phyloP scores from a whole-genome alignment of 2,329 filamentous ascomycete species.

The Epichloe amarillans region DNA sequence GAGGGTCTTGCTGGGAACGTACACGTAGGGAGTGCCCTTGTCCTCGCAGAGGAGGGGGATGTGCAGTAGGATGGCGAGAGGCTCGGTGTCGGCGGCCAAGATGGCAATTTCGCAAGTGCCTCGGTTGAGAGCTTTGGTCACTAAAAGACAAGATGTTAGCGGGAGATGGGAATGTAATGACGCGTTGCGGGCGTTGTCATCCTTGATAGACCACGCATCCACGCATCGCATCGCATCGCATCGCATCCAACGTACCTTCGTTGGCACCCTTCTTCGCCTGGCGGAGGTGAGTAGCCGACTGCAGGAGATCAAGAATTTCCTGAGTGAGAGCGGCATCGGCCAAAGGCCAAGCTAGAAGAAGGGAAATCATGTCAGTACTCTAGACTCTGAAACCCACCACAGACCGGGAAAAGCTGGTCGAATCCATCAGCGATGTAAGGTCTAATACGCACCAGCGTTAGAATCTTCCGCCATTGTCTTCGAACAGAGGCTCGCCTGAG shows the following conservation, averaged over 20 bases:
- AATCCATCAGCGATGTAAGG: not conserved
- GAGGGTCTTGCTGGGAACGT: constrained; percentile 65
- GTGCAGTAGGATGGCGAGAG: constrained; percentile 78
- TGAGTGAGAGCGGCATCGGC: constrained; percentile 63
- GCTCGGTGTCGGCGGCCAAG: constrained; percentile 76
- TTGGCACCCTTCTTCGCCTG: constrained; percentile 87
- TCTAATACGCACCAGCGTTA: constrained; percentile 11
- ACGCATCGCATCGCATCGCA: not conserved
- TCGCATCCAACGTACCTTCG: constrained; percentile 35
- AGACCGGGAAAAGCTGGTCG: not conserved
- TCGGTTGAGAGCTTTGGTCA: constrained; percentile 79
- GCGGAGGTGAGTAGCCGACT: constrained; percentile 51
- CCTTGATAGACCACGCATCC: not conserved
- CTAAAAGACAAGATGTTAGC: constrained; percentile 11
- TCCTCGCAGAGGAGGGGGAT: constrained; percentile 74
- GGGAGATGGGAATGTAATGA: not conserved
- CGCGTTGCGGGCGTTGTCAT: too few relatives aligned
- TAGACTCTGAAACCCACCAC: not conserved
- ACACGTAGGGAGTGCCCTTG: constrained; percentile 54
- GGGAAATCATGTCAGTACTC: not conserved
- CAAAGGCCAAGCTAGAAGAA: constrained; percentile 48
- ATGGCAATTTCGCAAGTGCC: constrained; percentile 84
- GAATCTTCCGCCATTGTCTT: constrained; percentile 15
- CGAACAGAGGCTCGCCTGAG: constrained; percentile 17
- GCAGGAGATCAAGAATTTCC: constrained; percentile 71